A percentile compares a stretch with the other conserved stretches of the same genome.
Evolutionary conservation across 257 asterid genomes (phyloP).

Genomic region (Solanum appendiculatum): DNA sequence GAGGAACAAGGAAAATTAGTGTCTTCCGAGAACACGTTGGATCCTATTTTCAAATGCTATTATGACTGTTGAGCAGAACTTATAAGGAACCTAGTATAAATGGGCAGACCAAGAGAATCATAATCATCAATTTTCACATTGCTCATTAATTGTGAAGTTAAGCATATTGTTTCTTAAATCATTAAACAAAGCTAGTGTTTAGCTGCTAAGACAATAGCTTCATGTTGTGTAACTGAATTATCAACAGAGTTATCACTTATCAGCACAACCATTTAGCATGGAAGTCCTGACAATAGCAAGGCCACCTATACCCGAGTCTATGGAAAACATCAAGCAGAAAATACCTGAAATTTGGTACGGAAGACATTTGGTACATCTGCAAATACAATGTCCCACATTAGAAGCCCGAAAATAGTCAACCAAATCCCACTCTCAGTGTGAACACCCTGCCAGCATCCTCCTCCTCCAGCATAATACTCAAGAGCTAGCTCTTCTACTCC

Average conservation of each 20-base stretch:
- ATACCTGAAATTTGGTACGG: slow-evolving; percentile 79
- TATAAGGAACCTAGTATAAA: neutral
- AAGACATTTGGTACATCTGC: slow-evolving; percentile 87
- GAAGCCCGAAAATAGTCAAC: slow-evolving; percentile 80
- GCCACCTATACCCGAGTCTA: neutral
- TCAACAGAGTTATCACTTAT: neutral
- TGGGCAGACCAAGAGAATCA: neutral
- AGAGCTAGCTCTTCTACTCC: slow-evolving; percentile 91
- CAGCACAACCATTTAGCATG: neutral
- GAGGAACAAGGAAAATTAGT: neutral
- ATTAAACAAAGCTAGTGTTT: neutral
- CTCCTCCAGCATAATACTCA: slow-evolving; percentile 85
- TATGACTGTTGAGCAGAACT: neutral
- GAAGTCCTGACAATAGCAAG: neutral
- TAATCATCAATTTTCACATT: neutral
- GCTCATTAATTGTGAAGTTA: neutral
- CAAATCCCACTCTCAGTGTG: slow-evolving; percentile 95
- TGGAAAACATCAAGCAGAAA: neutral
- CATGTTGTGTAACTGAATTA: neutral
- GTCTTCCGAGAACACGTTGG: neutral
- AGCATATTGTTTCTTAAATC: neutral
- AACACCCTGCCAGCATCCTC: slow-evolving; percentile 88
- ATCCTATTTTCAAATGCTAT: neutral
- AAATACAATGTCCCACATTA: slow-evolving; percentile 86
- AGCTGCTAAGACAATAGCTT: neutral